Percentiles rank a stretch among this genome's conserved stretches.
Conservation (phyloP, 805 yeast species). For the Candida awuae region DNA sequence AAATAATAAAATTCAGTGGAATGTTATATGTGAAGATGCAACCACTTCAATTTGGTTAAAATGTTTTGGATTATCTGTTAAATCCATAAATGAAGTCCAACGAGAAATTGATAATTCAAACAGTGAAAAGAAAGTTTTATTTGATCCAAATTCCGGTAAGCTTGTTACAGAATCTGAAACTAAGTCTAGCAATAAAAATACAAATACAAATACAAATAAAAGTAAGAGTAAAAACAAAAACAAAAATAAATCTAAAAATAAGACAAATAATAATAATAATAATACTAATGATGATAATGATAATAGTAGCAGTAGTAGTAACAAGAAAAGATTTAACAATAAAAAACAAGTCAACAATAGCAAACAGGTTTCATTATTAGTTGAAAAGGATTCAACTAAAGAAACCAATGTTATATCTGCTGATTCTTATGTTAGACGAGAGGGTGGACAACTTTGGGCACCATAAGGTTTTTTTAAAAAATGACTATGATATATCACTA, state of each 20-base stretch:
- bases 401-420: neutral
- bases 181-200: neutral
- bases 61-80: conserved; percentile 45
- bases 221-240: neutral
- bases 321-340: neutral
- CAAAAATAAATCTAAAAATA: conserved; percentile 10
- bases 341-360: neutral
- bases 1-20: conserved; percentile 36
- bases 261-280: conserved; percentile 23
- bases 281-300: neutral
- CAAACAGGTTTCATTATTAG: neutral
- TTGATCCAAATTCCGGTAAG: conserved; percentile 6
- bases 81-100: conserved; percentile 47
- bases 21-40: conserved; percentile 53
- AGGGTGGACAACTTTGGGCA: conserved; percentile 51
- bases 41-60: conserved; percentile 45
- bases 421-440: conserved; percentile 54
- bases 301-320: neutral
- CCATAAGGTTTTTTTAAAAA: too few species aligned
- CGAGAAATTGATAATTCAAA: conserved; percentile 25
- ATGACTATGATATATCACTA: too few species aligned
- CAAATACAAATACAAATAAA: neutral
- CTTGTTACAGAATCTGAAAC: neutral
- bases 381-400: neutral
- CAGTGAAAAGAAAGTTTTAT: conserved; percentile 1